A percentile compares a stretch with the other conserved stretches of the same genome.
phyloP scores from a whole-genome alignment of 2,329 filamentous ascomycete genomes.

The Geosmithia putterillii region DNA sequence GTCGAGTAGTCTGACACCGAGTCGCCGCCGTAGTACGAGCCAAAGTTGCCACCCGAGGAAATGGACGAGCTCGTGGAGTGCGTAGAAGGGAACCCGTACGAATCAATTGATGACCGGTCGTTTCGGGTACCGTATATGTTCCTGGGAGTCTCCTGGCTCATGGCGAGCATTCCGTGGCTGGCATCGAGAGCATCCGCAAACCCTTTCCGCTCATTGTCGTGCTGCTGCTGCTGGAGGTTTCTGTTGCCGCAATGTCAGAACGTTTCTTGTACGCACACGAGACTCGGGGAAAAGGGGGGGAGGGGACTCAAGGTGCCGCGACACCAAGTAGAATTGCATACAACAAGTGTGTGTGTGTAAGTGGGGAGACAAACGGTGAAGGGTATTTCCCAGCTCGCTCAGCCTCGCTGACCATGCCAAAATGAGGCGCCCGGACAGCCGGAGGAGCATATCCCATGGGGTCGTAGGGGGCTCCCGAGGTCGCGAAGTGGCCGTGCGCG shows the following conservation, averaged over 20 bases:
- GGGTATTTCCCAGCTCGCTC: constrained; percentile 58
- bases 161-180: constrained; percentile 85
- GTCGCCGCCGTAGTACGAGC: constrained; percentile 72
- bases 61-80: constrained; percentile 85
- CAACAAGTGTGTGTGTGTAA: no score
- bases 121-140: constrained; percentile 71
- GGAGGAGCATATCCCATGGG: constrained; percentile 62
- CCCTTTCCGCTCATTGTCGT: constrained; percentile 44
- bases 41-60: constrained; percentile 70
- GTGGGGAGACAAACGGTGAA: constrained; percentile 61
- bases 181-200: constrained; percentile 88
- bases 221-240: constrained; percentile 3
- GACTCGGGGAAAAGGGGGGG: no score
- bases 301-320: no score
- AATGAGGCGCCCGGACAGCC: constrained; percentile 43
- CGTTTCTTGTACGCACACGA: no score
- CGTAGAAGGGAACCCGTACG: constrained; percentile 80
- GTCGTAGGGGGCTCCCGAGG: constrained; percentile 57
- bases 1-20: constrained; percentile 93
- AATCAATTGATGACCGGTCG: constrained; percentile 64
- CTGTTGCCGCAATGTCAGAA: constrained; percentile 34
- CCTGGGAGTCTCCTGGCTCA: constrained; percentile 88
- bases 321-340: no score
- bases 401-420: constrained; percentile 43
- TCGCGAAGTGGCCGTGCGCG: constrained; percentile 52